These are phyloP conservation scores for Xylaria venustula DNA, from an alignment of 495 filamentous ascomycete species.

Conservation along the genomic window DNA sequence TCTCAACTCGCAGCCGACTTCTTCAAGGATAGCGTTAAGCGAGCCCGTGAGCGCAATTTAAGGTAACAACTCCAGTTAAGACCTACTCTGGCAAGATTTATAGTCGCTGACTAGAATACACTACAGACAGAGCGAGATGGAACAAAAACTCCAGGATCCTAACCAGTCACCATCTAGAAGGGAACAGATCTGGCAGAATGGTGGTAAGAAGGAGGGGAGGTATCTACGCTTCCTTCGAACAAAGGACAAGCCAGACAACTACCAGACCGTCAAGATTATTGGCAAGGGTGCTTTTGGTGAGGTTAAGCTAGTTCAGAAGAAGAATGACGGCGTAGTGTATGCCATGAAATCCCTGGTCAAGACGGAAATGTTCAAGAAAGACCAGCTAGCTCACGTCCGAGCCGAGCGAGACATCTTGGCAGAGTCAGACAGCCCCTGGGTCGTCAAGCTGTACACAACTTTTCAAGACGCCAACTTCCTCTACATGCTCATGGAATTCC, in stretches of 20 bases:
- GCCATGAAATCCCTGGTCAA: constrained; percentile 98
- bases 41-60: constrained; percentile 86
- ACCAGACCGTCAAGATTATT: constrained; percentile 93
- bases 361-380: constrained; percentile 99
- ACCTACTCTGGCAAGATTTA: no score
- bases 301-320: constrained; percentile 93
- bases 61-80: constrained; percentile 63
- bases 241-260: constrained; percentile 87
- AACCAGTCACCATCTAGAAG: constrained; percentile 71
- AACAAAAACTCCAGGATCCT: constrained; percentile 73
- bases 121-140: constrained; percentile 81
- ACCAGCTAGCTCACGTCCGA: constrained; percentile 97
- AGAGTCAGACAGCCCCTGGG: constrained; percentile 97
- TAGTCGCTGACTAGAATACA: constrained; percentile 40
- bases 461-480: constrained; percentile 96
- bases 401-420: constrained; percentile 96
- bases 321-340: constrained; percentile 95
- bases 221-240: constrained; percentile 94
- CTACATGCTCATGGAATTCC: constrained; percentile 99
- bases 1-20: constrained; percentile 79
- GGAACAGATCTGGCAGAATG: constrained; percentile 71
- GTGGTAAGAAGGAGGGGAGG: constrained; percentile 79
- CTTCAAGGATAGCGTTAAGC: constrained; percentile 93
- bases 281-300: constrained; percentile 99
- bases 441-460: constrained; percentile 95